Evolutionary conservation across 306 rosid species (phyloP), one percentile per base, ranked within the genome.

Genomic region (Sicyos edulis): DNA sequence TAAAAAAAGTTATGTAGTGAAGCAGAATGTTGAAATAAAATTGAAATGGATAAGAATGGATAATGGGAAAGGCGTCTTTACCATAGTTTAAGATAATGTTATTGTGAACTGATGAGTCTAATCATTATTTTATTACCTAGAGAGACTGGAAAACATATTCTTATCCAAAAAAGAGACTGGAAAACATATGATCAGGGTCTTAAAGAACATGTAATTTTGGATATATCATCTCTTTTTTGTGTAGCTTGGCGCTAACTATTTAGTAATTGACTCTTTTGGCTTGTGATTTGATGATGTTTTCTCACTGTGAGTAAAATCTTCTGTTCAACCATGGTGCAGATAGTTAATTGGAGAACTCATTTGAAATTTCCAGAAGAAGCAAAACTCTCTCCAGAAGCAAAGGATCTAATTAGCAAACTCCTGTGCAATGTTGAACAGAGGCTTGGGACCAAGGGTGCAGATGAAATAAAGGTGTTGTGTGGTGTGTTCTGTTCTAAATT

Each of bases 301-400:
- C 66, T 55, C 54, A 22, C 71, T 17, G 71, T 64, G 54, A 75
- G 19, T 42, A 63, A 29, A 50, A 1, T 75, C 49, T 49, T 61
- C 74, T 70, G 34, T 66, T 57, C 65, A 72, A 32, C 74, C 75
- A 74, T 75, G 80, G 22, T 84, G 82, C 91, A 95, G 99, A 95
- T 95, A 82, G 99, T 95, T 78, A 91, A 88, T 81, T 95, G 99
- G 99, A 89, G 92, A 86, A 85, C 84, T 44, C 86, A 95, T 85
- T 83, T 95, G 81, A 91, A 95, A 82, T 95, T 95, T 84, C 99
- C 99, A 13, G 99, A 95, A 79, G 99, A 95, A 85, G 97, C 96
- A 56, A 87, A 80, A 73, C 91, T 95, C 54, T 91, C 99, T 24
- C 85, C 85, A 17, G 97, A 95, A 70, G 96, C 99, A 34, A 95